A percentile compares a stretch with the other conserved stretches of the same genome.
Conservation (phyloP, 257 asterid genomes). For the Gentiana macrophylla region DNA sequence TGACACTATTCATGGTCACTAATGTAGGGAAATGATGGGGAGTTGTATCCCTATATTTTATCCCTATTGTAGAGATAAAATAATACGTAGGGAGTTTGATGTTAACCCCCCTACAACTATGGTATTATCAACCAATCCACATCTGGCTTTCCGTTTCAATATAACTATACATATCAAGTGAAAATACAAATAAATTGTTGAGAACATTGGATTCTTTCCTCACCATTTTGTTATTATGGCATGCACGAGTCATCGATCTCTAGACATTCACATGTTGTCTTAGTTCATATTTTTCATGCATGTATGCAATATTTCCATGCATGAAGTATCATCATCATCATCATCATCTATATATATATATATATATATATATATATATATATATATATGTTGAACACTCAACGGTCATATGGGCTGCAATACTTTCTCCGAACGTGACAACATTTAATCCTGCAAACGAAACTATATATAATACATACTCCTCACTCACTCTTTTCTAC, state of each 20-base stretch:
- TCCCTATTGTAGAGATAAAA: too few relatives aligned
- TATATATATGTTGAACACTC: neutral
- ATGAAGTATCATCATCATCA: too few relatives aligned
- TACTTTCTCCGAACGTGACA: conserved; percentile 54
- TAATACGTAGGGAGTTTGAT: neutral
- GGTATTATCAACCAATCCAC: neutral
- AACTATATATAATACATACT: conserved; percentile 38
- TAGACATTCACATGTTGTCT: conserved; percentile 11
- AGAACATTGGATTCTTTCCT: conserved; percentile 10
- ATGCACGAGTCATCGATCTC: conserved; percentile 12
- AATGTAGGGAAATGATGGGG: neutral
- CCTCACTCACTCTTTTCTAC: conserved; percentile 26
- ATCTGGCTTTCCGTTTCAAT: neutral
- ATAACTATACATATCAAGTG: neutral
- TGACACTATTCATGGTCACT: too few relatives aligned
- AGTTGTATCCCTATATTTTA: neutral
- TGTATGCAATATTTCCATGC: neutral
- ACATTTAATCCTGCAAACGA: conserved; percentile 47
- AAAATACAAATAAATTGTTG: neutral
- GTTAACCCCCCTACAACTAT: neutral
- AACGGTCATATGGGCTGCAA: conserved; percentile 62
- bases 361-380: neutral
- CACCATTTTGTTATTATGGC: conserved; percentile 8
- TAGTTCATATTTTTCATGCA: conserved; percentile 13
- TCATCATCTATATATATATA: too few relatives aligned